Evolutionary conservation across 1,284 basidiomycete species (phyloP).

Genomic region (Butyriboletus appendiculatus): DNA sequence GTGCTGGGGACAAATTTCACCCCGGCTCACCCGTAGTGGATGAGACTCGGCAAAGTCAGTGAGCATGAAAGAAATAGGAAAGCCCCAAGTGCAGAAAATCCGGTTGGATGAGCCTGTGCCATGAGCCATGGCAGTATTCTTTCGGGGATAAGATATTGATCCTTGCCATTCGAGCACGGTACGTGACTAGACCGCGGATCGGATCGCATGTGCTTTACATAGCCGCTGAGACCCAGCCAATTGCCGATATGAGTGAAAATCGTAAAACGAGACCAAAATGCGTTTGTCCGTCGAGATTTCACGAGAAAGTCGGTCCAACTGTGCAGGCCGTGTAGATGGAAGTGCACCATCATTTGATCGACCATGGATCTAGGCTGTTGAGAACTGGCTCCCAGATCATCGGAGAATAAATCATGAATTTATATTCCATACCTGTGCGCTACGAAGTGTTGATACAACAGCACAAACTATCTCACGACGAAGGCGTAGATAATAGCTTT

Average conservation of each 20-base stretch:
- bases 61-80: background rate
- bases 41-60: background rate
- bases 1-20: background rate
- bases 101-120: background rate
- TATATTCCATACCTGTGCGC: background rate
- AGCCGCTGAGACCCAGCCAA: background rate
- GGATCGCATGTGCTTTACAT: background rate
- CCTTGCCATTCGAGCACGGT: background rate
- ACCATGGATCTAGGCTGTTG: background rate
- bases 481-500: background rate
- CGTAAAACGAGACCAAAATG: background rate
- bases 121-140: background rate
- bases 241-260: background rate
- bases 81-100: background rate
- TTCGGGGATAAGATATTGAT: conserved; percentile 1
- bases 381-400: background rate
- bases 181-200: background rate
- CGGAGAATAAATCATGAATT: background rate
- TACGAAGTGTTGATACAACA: background rate
- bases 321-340: background rate
- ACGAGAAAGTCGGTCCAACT: background rate
- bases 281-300: background rate
- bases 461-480: background rate
- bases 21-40: background rate
- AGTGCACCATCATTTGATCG: background rate